These are phyloP conservation scores for Cinchona pubescens DNA, from an alignment of 257 asterid species.

Conservation along the genomic window DNA sequence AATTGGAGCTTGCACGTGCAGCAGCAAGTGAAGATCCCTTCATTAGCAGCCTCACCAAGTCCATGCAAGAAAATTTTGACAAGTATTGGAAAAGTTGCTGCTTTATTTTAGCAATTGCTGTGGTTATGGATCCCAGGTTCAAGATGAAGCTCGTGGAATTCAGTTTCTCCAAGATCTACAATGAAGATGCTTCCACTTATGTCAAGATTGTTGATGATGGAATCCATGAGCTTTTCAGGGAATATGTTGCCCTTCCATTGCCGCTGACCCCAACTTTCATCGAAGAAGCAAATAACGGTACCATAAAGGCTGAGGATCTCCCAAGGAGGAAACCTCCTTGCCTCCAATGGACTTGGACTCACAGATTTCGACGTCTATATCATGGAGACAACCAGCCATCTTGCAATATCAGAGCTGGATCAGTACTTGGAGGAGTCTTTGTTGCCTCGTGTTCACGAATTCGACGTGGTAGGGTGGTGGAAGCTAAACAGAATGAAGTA, in stretches of 20 bases:
- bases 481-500: slow-evolving; percentile 70
- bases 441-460: slow-evolving; percentile 79
- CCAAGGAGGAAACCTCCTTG: slow-evolving; percentile 31
- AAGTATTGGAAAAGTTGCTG: slow-evolving; percentile 81
- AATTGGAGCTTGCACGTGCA: slow-evolving; percentile 75
- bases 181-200: slow-evolving; percentile 56
- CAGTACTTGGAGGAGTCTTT: slow-evolving; percentile 93
- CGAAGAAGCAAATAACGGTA: slow-evolving; percentile 55
- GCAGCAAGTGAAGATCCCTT: slow-evolving; percentile 63
- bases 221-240: slow-evolving; percentile 79
- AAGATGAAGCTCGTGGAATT: slow-evolving; percentile 91
- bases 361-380: slow-evolving; percentile 75
- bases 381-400: slow-evolving; percentile 78
- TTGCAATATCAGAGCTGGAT: slow-evolving; percentile 70
- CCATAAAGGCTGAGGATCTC: slow-evolving; percentile 38
- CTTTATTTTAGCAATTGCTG: slow-evolving; percentile 77
- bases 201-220: slow-evolving; percentile 76
- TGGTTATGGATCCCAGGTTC: slow-evolving; percentile 95
- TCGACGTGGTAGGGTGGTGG: slow-evolving; percentile 98
- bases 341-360: slow-evolving; percentile 55
- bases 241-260: slow-evolving; percentile 63
- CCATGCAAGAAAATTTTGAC: slow-evolving; percentile 77
- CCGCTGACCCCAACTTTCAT: slow-evolving; percentile 53
- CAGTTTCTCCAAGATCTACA: slow-evolving; percentile 75
- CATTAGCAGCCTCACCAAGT: slow-evolving; percentile 49